Evolutionary conservation across 495 filamentous ascomycete genomes (phyloP).

Genomic region (Penicillium riverlandense): DNA sequence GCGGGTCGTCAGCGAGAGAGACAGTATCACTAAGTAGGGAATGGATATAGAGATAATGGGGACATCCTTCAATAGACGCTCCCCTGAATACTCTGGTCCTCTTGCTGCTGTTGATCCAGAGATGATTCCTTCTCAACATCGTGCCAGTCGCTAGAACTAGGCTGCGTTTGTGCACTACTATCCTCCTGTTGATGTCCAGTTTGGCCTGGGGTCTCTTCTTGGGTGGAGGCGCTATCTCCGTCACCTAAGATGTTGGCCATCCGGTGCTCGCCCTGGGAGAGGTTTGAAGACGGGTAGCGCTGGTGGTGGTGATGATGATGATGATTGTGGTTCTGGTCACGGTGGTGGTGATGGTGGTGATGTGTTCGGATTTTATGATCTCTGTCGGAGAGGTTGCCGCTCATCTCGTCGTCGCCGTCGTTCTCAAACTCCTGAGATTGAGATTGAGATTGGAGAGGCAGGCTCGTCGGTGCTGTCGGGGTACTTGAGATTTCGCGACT

Average conservation of each 20-base stretch:
- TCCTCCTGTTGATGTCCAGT: neutral
- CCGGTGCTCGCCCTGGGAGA: constrained; percentile 29
- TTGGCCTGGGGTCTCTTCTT: neutral
- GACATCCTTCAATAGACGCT: constrained; percentile 26
- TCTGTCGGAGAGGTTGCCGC: constrained; percentile 21
- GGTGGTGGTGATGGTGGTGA: constrained; percentile 18
- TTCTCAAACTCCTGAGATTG: constrained; percentile 33
- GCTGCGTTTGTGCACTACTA: neutral
- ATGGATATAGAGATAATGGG: neutral
- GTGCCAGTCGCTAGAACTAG: neutral
- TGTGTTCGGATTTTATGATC: constrained; percentile 17
- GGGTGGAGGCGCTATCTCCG: constrained; percentile 7
- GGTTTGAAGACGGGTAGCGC: constrained; percentile 5
- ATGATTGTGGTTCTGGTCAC: constrained; percentile 7
- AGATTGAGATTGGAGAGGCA: constrained; percentile 4
- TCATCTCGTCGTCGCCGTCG: constrained; percentile 48
- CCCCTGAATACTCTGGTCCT: constrained; percentile 32
- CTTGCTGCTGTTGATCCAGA: constrained; percentile 19
- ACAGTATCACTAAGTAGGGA: neutral
- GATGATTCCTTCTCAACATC: constrained; percentile 5
- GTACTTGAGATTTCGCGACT: too few species aligned
- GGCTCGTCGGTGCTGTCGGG: neutral
- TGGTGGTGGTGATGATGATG: constrained; percentile 5
- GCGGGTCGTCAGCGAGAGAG: constrained; percentile 1
- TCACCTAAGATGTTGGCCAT: constrained; percentile 36